Percentiles rank a stretch among this genome's conserved stretches.
Evolutionary conservation across 345 rosid genomes (phyloP).

Genomic region (Laguncularia racemosa): DNA sequence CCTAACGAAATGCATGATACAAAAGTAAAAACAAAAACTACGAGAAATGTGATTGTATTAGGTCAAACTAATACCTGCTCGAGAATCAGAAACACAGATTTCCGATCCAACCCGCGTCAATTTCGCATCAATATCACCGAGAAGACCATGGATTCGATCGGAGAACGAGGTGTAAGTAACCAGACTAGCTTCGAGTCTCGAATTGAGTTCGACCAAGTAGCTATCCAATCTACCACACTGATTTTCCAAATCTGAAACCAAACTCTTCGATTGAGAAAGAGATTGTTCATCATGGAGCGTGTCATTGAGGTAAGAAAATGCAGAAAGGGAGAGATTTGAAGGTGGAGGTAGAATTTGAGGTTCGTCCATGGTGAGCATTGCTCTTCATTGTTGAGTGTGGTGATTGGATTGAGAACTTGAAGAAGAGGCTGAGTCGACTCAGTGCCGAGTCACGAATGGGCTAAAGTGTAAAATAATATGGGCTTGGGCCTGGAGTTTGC

Average conservation of each 20-base stretch:
- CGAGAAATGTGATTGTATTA: background rate
- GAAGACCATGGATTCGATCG: conserved; percentile 35
- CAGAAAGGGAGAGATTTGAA: conserved; percentile 37
- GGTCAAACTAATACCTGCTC: conserved; percentile 32
- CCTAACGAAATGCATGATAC: no score
- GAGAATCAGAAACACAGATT: conserved; percentile 21
- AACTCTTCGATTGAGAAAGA: conserved; percentile 35
- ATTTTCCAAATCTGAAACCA: conserved; percentile 47
- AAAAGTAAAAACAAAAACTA: no score
- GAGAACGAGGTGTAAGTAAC: conserved; percentile 60
- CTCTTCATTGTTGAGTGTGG: no score
- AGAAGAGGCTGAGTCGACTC: no score
- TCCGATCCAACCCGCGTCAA: conserved; percentile 52
- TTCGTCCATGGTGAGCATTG: conserved; percentile 28
- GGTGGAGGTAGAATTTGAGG: conserved; percentile 40
- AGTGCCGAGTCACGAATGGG: no score
- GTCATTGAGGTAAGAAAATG: conserved; percentile 46
- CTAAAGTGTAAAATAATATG: no score
- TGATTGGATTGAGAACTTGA: no score
- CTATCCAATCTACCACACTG: conserved; percentile 58
- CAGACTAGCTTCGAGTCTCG: conserved; percentile 45
- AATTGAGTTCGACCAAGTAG: conserved; percentile 37
- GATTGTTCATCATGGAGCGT: conserved; percentile 31
- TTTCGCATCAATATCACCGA: conserved; percentile 28
- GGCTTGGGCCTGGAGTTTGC: no score